These are phyloP conservation scores for Luffa acutangula DNA, from an alignment of 306 rosid genomes.

Conservation along the genomic window DNA sequence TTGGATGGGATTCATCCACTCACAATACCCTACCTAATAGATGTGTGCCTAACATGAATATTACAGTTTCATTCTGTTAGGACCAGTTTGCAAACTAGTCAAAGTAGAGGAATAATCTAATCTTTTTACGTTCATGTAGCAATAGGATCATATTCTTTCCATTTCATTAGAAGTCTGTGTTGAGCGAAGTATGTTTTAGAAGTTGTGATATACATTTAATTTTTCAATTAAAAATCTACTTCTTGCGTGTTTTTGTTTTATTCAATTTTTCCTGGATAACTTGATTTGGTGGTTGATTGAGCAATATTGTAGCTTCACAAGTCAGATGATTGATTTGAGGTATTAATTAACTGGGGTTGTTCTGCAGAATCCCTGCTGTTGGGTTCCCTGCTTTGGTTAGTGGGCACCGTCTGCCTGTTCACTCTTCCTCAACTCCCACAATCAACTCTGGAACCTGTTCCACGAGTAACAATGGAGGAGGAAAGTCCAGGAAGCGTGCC, in stretches of 20 bases:
- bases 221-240: neutral
- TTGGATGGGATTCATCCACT: neutral
- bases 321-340: slow-evolving; percentile 6
- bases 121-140: neutral
- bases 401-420: slow-evolving; percentile 69
- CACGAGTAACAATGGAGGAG: slow-evolving; percentile 27
- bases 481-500: slow-evolving; percentile 38
- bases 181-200: neutral
- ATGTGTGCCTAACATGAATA: neutral
- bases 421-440: slow-evolving; percentile 31
- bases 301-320: neutral
- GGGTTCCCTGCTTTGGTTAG: slow-evolving; percentile 99
- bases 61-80: neutral
- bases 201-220: neutral
- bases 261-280: neutral
- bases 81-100: neutral
- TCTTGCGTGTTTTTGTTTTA: neutral
- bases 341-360: slow-evolving; percentile 11
- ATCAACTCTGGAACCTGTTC: slow-evolving; percentile 22
- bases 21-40: neutral
- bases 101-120: neutral
- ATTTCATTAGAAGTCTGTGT: neutral
- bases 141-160: neutral
- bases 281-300: neutral
- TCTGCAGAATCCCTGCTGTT: slow-evolving; percentile 97